A percentile compares a stretch with the other conserved stretches of the same genome.
Evolutionary conservation across 305 asterid species (phyloP).

Genomic region (Lippia alba): DNA sequence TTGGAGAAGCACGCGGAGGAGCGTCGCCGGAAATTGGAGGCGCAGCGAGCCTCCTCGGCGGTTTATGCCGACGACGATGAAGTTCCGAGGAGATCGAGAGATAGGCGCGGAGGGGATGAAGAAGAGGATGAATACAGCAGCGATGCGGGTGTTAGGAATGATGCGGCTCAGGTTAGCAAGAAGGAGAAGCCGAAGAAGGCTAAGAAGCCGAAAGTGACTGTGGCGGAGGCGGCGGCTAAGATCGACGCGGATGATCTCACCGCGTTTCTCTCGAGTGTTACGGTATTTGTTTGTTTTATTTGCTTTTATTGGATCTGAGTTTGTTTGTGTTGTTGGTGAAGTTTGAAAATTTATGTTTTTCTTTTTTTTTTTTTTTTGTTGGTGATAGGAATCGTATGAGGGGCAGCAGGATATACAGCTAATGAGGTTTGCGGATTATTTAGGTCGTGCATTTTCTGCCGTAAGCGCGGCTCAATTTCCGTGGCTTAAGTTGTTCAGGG

Average conservation of each 20-base stretch:
- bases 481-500: slow-evolving; percentile 85
- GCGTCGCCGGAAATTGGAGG: slow-evolving; percentile 58
- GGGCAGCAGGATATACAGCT: slow-evolving; percentile 78
- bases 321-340: slow-evolving; percentile 21
- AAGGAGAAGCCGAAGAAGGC: slow-evolving; percentile 65
- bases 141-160: slow-evolving; percentile 44
- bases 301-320: slow-evolving; percentile 16
- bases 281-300: slow-evolving; percentile 44
- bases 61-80: slow-evolving; percentile 45
- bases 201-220: slow-evolving; percentile 71
- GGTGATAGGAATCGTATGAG: slow-evolving; percentile 69
- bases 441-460: slow-evolving; percentile 80
- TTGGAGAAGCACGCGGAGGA: slow-evolving; percentile 71
- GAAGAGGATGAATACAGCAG: slow-evolving; percentile 46
- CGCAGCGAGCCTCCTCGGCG: slow-evolving; percentile 50
- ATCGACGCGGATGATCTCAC: slow-evolving; percentile 70
- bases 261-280: slow-evolving; percentile 59
- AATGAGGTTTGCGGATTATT: slow-evolving; percentile 90
- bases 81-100: slow-evolving; percentile 45
- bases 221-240: slow-evolving; percentile 80
- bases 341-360: slow-evolving; percentile 12
- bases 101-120: slow-evolving; percentile 39
- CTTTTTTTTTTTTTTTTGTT: no score
- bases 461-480: slow-evolving; percentile 83
- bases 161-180: slow-evolving; percentile 52